These are phyloP conservation scores for Marchantia polymorpha DNA, from an alignment of 225 moss, liverwort and hornwort genomes.

Conservation along the genomic window DNA sequence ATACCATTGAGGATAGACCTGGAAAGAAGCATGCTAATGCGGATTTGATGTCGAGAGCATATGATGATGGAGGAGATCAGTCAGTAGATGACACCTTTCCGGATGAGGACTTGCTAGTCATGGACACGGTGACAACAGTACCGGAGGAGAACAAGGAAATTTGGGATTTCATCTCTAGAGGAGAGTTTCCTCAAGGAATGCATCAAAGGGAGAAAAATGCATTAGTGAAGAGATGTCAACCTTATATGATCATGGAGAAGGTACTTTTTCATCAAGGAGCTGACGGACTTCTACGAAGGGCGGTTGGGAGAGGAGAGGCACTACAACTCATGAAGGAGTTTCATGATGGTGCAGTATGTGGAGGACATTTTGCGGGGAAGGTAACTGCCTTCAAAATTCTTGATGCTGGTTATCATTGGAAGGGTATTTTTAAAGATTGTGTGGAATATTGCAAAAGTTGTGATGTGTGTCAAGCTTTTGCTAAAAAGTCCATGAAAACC, in stretches of 20 bases:
- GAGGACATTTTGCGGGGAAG: background rate
- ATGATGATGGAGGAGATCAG: background rate
- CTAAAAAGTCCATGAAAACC: background rate
- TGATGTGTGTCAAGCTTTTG: background rate
- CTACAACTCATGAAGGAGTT: background rate
- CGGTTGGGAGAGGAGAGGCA: background rate
- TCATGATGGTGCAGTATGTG: background rate
- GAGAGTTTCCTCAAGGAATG: no score
- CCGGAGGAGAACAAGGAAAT: background rate
- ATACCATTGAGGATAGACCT: background rate
- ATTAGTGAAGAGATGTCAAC: background rate
- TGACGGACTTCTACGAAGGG: background rate
- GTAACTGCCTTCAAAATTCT: background rate
- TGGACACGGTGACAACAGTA: background rate
- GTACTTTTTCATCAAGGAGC: background rate
- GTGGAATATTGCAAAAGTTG: background rate
- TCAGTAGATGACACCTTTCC: background rate
- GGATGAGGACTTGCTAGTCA: background rate
- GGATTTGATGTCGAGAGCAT: background rate
- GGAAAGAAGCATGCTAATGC: conserved; percentile 16
- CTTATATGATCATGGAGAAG: background rate
- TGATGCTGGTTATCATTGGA: background rate
- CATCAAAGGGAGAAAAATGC: background rate
- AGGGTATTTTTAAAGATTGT: background rate
- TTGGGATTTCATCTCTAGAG: background rate